Conservation (phyloP, 306 rosid species). For the Castanea crenata region DNA sequence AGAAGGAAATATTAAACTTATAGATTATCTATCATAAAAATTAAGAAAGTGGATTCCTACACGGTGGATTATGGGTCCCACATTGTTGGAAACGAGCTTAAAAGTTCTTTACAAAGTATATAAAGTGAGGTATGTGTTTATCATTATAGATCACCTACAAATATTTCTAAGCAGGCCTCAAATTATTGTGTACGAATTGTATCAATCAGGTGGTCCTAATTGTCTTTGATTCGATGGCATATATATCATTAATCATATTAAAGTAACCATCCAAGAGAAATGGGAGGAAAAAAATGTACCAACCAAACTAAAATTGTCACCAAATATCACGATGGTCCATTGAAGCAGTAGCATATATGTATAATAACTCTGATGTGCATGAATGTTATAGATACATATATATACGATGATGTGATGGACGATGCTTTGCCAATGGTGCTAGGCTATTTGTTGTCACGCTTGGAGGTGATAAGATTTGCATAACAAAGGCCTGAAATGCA, state of each 20-base stretch:
- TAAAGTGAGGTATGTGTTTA: background rate
- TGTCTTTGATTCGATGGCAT: slow-evolving; percentile 32
- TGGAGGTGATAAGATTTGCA: slow-evolving; percentile 39
- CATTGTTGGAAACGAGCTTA: slow-evolving; percentile 26
- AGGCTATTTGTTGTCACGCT: slow-evolving; percentile 36
- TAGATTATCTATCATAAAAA: slow-evolving; percentile 8
- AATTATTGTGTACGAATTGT: background rate
- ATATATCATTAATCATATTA: slow-evolving; percentile 22
- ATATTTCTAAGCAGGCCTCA: slow-evolving; percentile 10
- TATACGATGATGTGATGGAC: slow-evolving; percentile 23
- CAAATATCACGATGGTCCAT: slow-evolving; percentile 46
- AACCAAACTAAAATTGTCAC: slow-evolving; percentile 37
- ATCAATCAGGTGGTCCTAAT: slow-evolving; percentile 39
- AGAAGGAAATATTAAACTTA: slow-evolving; percentile 7
- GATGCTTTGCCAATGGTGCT: slow-evolving; percentile 13
- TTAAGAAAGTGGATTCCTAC: slow-evolving; percentile 23
- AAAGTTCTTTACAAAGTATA: slow-evolving; percentile 25
- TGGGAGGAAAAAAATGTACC: slow-evolving; percentile 26
- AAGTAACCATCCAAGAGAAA: slow-evolving; percentile 43
- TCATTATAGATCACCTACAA: background rate
- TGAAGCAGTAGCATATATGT: slow-evolving; percentile 3
- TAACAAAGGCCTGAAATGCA: slow-evolving; percentile 41
- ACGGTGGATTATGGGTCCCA: slow-evolving; percentile 44
- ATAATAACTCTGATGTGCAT: slow-evolving; percentile 10
- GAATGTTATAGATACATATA: slow-evolving; percentile 22